Conservation (phyloP, 805 yeast species). For the Candida parachauliodes region DNA sequence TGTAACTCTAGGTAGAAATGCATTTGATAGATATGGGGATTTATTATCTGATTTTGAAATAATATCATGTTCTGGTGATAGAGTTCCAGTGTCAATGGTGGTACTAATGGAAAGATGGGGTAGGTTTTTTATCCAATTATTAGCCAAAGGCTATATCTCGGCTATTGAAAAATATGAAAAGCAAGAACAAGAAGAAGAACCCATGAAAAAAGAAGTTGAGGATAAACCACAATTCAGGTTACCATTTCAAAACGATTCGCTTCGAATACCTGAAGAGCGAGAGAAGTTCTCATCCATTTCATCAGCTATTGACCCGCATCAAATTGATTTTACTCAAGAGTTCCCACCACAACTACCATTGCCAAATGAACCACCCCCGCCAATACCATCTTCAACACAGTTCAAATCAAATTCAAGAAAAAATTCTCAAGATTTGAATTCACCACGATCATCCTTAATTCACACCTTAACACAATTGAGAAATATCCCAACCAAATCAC, state of each 20-base stretch:
- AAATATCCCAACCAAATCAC: slow-evolving; percentile 35
- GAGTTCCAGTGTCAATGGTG: slow-evolving; percentile 58
- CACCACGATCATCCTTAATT: slow-evolving; percentile 39
- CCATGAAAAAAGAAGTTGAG: slow-evolving; percentile 11
- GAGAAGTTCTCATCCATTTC: slow-evolving; percentile 7
- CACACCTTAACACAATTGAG: slow-evolving; percentile 39
- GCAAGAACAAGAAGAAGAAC: slow-evolving; percentile 11
- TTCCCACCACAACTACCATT: slow-evolving; percentile 57
- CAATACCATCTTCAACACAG: slow-evolving; percentile 34
- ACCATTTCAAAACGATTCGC: slow-evolving; percentile 59
- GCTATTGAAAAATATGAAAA: slow-evolving; percentile 44
- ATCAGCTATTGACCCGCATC: slow-evolving; percentile 25
- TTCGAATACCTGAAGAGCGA: not conserved
- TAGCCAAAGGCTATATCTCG: slow-evolving; percentile 62
- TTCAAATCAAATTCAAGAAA: slow-evolving; percentile 34
- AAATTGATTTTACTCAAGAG: slow-evolving; percentile 20
- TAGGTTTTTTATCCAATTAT: slow-evolving; percentile 55
- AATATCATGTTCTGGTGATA: slow-evolving; percentile 64
- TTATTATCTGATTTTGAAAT: slow-evolving; percentile 69
- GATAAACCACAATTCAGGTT: slow-evolving; percentile 54
- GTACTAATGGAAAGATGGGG: slow-evolving; percentile 78
- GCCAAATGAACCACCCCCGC: slow-evolving; percentile 52
- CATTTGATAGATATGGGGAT: slow-evolving; percentile 63
- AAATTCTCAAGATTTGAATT: slow-evolving; percentile 32
- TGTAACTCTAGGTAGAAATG: slow-evolving; percentile 71